phyloP scores from a whole-genome alignment of 2,329 filamentous ascomycete genomes.

The Arthroderma sp. region DNA sequence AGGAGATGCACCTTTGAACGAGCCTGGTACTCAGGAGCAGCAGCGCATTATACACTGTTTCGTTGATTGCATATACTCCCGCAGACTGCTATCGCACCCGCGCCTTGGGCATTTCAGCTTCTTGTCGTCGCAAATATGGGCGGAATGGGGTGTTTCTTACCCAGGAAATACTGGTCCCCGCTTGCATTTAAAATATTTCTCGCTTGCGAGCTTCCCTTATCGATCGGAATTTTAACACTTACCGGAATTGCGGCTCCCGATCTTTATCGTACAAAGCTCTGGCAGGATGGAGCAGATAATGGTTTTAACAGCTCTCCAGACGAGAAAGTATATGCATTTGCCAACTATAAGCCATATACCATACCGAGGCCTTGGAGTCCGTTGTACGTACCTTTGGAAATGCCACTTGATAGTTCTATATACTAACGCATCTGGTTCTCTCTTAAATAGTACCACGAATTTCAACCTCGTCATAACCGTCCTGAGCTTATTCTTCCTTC shows the following conservation, averaged over 20 bases:
- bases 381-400: constrained; percentile 35
- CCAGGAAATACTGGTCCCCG: constrained; percentile 44
- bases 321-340: constrained; percentile 44
- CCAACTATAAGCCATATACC: constrained; percentile 46
- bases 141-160: constrained; percentile 26
- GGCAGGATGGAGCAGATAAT: constrained; percentile 49
- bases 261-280: constrained; percentile 48
- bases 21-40: background rate
- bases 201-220: constrained; percentile 44
- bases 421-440: constrained; percentile 5
- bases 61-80: background rate
- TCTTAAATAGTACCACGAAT: constrained; percentile 41
- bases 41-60: background rate
- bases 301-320: constrained; percentile 52
- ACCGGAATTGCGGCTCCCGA: constrained; percentile 52
- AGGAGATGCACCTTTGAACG: background rate
- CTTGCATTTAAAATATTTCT: constrained; percentile 43
- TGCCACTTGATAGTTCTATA: background rate
- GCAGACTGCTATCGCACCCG: background rate
- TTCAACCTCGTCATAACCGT: constrained; percentile 52
- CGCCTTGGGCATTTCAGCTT: background rate
- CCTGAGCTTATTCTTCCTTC: constrained; percentile 48
- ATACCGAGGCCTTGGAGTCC: constrained; percentile 48
- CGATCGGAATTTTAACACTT: constrained; percentile 46
- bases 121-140: constrained; percentile 6